phyloP scores from a whole-genome alignment of 768 basidiomycete genomes.

The Mycena pura region DNA sequence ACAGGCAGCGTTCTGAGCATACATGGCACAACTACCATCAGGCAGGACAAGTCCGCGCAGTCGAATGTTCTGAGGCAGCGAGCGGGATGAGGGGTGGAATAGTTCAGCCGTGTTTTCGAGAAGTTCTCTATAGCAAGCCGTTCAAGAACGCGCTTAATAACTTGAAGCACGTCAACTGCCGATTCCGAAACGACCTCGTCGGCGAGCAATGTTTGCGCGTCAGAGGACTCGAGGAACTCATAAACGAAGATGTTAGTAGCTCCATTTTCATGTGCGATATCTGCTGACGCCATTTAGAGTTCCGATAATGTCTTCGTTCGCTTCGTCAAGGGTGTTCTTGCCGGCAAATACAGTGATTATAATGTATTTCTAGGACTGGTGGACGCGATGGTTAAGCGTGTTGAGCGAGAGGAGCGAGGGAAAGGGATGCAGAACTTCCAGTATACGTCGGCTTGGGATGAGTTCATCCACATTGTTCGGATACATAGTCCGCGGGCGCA shows the following conservation, averaged over 20 bases:
- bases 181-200: no score
- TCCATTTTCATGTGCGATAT: no score
- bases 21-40: not conserved
- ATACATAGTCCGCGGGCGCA: slow-evolving; percentile 38
- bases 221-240: no score
- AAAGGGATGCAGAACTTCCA: slow-evolving; percentile 41
- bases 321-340: slow-evolving; percentile 27
- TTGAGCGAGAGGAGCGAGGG: slow-evolving; percentile 34
- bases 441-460: slow-evolving; percentile 37
- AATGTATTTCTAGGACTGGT: slow-evolving; percentile 37
- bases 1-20: not conserved
- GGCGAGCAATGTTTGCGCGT: no score
- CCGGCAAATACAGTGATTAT: slow-evolving; percentile 32
- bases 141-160: no score
- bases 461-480: slow-evolving; percentile 36
- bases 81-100: not conserved
- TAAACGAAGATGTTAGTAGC: no score
- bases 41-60: no score
- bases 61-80: not conserved
- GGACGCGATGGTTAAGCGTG: slow-evolving; percentile 34
- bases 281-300: no score
- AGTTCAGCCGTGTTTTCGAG: not conserved
- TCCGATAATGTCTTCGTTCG: not conserved
- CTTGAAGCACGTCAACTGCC: no score
- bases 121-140: no score